phyloP scores from a whole-genome alignment of 805 yeast species.

The Hanseniaspora clermontiae region DNA sequence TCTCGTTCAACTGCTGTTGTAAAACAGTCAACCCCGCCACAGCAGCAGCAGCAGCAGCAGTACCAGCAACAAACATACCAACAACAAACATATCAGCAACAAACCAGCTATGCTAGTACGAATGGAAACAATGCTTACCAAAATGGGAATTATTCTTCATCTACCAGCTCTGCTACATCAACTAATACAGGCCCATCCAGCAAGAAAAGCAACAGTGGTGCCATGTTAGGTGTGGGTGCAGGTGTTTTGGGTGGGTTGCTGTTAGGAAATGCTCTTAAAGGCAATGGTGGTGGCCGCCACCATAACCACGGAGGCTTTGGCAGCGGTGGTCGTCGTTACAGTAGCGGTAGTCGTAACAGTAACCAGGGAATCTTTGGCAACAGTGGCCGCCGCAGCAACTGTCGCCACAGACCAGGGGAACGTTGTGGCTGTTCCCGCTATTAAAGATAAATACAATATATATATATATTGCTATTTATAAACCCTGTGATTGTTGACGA shows the following conservation, averaged over 20 bases:
- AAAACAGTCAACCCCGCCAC: slow-evolving; percentile 25
- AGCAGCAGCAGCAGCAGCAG: too few species aligned
- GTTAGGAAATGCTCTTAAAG: background rate
- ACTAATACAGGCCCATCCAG: slow-evolving; percentile 11
- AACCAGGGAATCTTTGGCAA: background rate
- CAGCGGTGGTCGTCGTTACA: background rate
- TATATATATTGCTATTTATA: too few species aligned
- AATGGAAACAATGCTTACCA: slow-evolving; percentile 5
- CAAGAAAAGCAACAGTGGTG: slow-evolving; percentile 17
- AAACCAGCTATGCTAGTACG: slow-evolving; percentile 15
- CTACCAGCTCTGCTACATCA: background rate
- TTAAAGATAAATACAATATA: too few species aligned
- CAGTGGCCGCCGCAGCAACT: background rate
- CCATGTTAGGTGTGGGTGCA: slow-evolving; percentile 3
- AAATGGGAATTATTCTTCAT: background rate
- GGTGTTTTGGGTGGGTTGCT: slow-evolving; percentile 2
- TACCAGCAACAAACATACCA: too few species aligned
- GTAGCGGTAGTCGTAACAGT: background rate
- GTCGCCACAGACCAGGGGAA: background rate
- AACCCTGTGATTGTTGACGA: too few species aligned
- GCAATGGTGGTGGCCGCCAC: background rate
- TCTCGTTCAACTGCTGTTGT: slow-evolving; percentile 36
- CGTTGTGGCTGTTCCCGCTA: too few species aligned
- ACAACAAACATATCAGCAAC: slow-evolving; percentile 6
- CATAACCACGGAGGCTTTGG: background rate